Percentiles rank a stretch among this genome's conserved stretches.
Evolutionary conservation across 305 asterid species (phyloP).

Genomic region (Caryopteris hybrid): DNA sequence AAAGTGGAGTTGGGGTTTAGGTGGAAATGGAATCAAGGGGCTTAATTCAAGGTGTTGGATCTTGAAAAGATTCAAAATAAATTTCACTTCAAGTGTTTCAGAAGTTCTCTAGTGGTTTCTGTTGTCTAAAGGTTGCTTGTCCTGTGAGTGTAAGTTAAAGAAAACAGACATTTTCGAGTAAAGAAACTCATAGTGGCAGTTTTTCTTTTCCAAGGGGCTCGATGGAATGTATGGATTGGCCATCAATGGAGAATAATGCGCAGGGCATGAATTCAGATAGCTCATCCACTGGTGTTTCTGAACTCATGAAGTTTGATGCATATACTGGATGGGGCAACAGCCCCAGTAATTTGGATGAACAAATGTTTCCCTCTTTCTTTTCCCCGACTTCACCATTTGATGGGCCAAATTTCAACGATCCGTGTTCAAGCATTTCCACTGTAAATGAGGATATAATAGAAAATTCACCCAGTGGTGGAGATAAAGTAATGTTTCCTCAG

Average conservation of each 20-base stretch:
- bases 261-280: slow-evolving; percentile 35
- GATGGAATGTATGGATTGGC: slow-evolving; percentile 31
- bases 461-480: slow-evolving; percentile 20
- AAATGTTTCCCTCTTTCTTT: slow-evolving; percentile 36
- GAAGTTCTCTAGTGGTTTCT: slow-evolving; percentile 16
- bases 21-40: slow-evolving; percentile 19
- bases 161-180: slow-evolving; percentile 34
- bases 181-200: slow-evolving; percentile 24
- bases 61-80: slow-evolving; percentile 15
- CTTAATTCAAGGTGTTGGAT: slow-evolving; percentile 6
- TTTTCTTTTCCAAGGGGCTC: slow-evolving; percentile 30
- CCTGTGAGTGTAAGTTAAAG: slow-evolving; percentile 21
- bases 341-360: slow-evolving; percentile 26
- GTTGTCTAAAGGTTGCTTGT: not conserved
- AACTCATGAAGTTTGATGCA: slow-evolving; percentile 46
- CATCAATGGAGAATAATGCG: slow-evolving; percentile 24
- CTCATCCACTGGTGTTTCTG: slow-evolving; percentile 30
- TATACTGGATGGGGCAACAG: slow-evolving; percentile 52
- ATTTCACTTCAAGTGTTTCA: not conserved
- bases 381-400: slow-evolving; percentile 52
- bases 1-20: not conserved
- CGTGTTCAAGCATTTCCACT: slow-evolving; percentile 18
- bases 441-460: slow-evolving; percentile 24
- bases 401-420: slow-evolving; percentile 34
- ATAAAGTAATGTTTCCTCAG: slow-evolving; percentile 25